phyloP scores from a whole-genome alignment of 2,329 filamentous ascomycete species.

The Pseudogymnoascus sp. region DNA sequence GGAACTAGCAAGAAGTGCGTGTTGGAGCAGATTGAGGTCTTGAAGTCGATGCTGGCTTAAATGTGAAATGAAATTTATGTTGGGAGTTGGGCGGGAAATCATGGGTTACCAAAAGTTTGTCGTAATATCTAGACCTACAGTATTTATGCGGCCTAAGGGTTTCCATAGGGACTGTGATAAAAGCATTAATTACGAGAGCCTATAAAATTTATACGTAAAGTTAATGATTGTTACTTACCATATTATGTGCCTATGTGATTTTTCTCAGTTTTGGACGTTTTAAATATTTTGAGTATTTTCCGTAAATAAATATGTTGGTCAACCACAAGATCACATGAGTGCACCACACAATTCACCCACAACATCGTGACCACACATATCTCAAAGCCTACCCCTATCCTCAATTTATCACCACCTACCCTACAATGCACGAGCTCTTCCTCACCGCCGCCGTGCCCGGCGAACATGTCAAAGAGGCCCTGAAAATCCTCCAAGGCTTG shows the following conservation, averaged over 20 bases:
- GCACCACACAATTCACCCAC: not conserved
- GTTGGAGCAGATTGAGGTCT: constrained; percentile 54
- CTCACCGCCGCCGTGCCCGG: constrained; percentile 48
- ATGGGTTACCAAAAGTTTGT: constrained; percentile 1
- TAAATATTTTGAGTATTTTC: not conserved
- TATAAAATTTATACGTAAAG: not conserved
- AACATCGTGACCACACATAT: not conserved
- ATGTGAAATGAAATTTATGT: constrained; percentile 12
- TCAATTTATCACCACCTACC: not conserved
- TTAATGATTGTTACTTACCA: not conserved
- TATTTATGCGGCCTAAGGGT: not conserved
- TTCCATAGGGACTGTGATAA: not conserved
- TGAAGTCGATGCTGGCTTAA: constrained; percentile 34
- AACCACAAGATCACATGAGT: constrained; percentile 7
- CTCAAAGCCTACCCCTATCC: not conserved
- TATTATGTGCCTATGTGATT: not conserved
- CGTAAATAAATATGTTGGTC: not conserved
- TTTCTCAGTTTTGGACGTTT: not conserved
- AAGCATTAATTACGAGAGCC: not conserved
- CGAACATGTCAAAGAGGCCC: constrained; percentile 43
- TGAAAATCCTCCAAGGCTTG: constrained; percentile 50
- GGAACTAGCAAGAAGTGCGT: constrained; percentile 69
- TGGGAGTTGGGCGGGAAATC: not conserved
- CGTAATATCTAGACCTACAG: not conserved
- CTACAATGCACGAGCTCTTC: constrained; percentile 53